These are phyloP conservation scores for Trichoderma sp. DNA, from an alignment of 2,329 filamentous ascomycete genomes.

Conservation along the genomic window DNA sequence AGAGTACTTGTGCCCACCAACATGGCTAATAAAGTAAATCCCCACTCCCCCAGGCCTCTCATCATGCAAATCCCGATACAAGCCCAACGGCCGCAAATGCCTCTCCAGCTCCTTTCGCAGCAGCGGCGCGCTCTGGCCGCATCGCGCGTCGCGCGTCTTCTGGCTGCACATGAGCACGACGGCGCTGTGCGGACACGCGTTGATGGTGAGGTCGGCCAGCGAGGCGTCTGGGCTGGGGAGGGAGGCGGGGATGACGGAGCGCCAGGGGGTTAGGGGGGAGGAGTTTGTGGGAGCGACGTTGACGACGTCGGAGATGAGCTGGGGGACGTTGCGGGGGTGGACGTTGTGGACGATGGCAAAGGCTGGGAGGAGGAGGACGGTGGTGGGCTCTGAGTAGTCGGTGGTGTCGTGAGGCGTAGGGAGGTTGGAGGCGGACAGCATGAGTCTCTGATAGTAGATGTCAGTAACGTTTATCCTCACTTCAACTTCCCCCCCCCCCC, in stretches of 20 bases:
- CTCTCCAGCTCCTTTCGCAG: conserved; percentile 86
- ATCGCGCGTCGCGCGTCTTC: conserved; percentile 88
- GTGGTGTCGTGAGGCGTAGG: conserved; percentile 67
- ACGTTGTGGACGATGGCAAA: conserved; percentile 84
- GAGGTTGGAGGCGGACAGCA: conserved; percentile 91
- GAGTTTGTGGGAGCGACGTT: conserved; percentile 71
- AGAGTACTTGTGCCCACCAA: conserved; percentile 93
- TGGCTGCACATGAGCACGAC: conserved; percentile 94
- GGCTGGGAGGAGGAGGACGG: conserved; percentile 77
- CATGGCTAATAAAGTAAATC: conserved; percentile 94
- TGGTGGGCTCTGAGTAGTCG: conserved; percentile 69
- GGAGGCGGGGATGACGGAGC: conserved; percentile 35
- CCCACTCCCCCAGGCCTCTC: conserved; percentile 87
- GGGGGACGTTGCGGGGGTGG: conserved; percentile 68
- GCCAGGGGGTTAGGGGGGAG: conserved; percentile 52
- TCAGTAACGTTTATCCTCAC: not conserved
- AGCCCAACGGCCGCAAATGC: conserved; percentile 77
- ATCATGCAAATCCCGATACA: conserved; percentile 86
- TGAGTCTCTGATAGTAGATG: conserved; percentile 61
- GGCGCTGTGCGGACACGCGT: conserved; percentile 74
- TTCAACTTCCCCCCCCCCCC: too few relatives aligned
- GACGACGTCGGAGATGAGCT: conserved; percentile 69
- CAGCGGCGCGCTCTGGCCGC: conserved; percentile 88
- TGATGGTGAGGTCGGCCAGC: conserved; percentile 32
- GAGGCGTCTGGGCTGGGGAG: conserved; percentile 32